Evolutionary conservation across 2,329 filamentous ascomycete genomes (phyloP).

Genomic region (Neocatenulostroma microsporum): DNA sequence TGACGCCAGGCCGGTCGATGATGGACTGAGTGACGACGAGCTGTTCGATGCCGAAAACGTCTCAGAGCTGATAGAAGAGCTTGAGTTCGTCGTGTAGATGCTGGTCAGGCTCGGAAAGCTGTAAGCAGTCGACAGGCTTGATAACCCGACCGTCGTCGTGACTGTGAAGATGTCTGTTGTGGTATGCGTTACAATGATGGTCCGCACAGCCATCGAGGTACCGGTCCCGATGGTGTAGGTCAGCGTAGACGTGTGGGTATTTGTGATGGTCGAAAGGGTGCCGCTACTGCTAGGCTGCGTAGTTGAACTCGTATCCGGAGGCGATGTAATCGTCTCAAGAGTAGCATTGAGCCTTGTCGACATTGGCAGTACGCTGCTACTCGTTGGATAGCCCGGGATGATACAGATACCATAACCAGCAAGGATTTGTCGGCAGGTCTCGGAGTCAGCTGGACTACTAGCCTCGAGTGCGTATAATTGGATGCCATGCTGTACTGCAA

Average conservation of each 20-base stretch:
- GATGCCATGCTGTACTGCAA: slow-evolving; percentile 12
- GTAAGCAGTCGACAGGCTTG: neutral
- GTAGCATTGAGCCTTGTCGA: too few relatives aligned
- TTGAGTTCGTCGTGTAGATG: neutral
- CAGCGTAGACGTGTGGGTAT: neutral
- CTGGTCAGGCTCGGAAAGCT: neutral
- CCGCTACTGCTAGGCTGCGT: neutral
- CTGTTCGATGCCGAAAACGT: too few relatives aligned
- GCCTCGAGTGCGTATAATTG: slow-evolving; percentile 12
- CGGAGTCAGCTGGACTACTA: slow-evolving; percentile 9
- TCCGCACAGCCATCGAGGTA: neutral
- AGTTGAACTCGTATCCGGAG: too few relatives aligned
- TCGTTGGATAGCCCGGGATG: too few relatives aligned
- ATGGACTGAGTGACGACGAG: too few relatives aligned
- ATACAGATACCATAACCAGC: slow-evolving; percentile 13
- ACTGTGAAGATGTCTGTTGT: neutral
- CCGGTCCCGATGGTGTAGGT: slow-evolving; percentile 5
- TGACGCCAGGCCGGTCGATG: too few relatives aligned
- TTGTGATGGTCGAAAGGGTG: neutral
- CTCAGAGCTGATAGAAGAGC: neutral
- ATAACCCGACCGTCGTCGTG: slow-evolving; percentile 1
- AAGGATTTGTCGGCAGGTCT: slow-evolving; percentile 12
- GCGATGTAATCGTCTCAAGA: too few relatives aligned
- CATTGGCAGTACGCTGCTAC: too few relatives aligned
- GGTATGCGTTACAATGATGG: neutral